Evolutionary conservation across 495 filamentous ascomycete genomes (phyloP).

Genomic region (Aspergillus cavernicola): DNA sequence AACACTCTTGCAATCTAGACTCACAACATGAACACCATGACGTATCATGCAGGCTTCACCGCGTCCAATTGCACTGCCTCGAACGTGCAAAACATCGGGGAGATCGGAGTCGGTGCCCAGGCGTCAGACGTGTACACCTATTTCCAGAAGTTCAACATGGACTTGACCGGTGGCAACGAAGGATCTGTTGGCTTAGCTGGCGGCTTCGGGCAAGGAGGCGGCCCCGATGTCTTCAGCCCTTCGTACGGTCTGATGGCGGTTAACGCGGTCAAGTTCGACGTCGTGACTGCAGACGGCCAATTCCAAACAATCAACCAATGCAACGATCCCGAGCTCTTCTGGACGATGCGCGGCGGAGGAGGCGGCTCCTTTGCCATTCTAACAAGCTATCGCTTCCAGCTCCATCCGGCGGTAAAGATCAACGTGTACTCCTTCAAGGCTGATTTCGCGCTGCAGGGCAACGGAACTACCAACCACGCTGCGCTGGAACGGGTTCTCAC

Average conservation of each 20-base stretch:
- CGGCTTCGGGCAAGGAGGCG: constrained; percentile 23
- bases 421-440: constrained; percentile 21
- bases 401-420: constrained; percentile 17
- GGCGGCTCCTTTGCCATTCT: constrained; percentile 26
- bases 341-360: constrained; percentile 39
- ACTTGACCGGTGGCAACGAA: constrained; percentile 22
- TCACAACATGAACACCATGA: constrained; percentile 37
- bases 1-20: constrained; percentile 52
- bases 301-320: constrained; percentile 37
- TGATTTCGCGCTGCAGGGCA: too few species aligned
- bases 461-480: too few species aligned
- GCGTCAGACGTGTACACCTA: constrained; percentile 19
- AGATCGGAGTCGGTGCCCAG: constrained; percentile 23
- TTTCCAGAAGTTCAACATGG: constrained; percentile 17
- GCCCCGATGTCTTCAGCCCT: constrained; percentile 12
- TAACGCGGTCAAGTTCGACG: constrained; percentile 25
- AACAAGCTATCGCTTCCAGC: constrained; percentile 19
- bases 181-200: constrained; percentile 22
- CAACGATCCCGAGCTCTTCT: constrained; percentile 54
- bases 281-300: constrained; percentile 47
- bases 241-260: constrained; percentile 21
- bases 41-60: constrained; percentile 23
- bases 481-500: too few species aligned
- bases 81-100: constrained; percentile 19
- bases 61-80: constrained; percentile 21